phyloP scores from a whole-genome alignment of 2,329 filamentous ascomycete genomes.

The Phialophora verrucosa region DNA sequence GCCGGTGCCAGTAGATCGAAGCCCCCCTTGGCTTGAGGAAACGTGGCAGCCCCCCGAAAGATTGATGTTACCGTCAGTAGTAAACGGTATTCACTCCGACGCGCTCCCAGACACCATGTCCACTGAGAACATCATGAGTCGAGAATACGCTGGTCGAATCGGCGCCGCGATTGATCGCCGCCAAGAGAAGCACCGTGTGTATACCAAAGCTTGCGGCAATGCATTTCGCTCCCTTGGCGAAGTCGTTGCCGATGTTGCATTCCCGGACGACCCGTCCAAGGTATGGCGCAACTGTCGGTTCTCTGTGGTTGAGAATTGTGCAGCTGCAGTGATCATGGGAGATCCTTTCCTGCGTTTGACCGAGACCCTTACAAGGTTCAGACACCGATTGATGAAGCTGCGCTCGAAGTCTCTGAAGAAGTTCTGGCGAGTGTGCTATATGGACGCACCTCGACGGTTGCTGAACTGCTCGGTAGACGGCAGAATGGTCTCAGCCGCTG shows the following conservation, averaged over 20 bases:
- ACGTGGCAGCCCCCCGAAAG: neutral
- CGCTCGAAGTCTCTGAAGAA: neutral
- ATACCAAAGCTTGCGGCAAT: neutral
- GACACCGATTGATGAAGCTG: conserved; percentile 19
- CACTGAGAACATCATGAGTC: conserved; percentile 24
- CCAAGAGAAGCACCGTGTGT: neutral
- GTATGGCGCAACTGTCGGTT: conserved; percentile 5
- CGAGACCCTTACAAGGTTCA: conserved; percentile 25
- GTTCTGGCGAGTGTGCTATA: neutral
- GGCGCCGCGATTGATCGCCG: neutral
- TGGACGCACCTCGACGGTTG: neutral
- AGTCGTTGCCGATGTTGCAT: neutral
- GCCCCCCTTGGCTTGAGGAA: neutral
- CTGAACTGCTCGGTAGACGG: conserved; percentile 12
- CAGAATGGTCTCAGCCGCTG: conserved; percentile 1
- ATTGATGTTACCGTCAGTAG: conserved; percentile 15
- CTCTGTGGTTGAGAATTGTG: conserved; percentile 20
- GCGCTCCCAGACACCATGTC: conserved; percentile 32
- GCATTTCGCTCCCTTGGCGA: neutral
- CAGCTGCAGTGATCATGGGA: conserved; percentile 29
- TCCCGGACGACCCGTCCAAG: conserved; percentile 7
- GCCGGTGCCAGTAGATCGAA: too few relatives aligned
- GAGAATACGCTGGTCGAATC: conserved; percentile 12
- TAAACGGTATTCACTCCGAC: conserved; percentile 16
- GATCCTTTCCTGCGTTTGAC: conserved; percentile 29